Percentiles rank a stretch among this genome's conserved stretches.
Evolutionary conservation across 1,284 basidiomycete genomes (phyloP).

Genomic region (Spongispora temasekensis): DNA sequence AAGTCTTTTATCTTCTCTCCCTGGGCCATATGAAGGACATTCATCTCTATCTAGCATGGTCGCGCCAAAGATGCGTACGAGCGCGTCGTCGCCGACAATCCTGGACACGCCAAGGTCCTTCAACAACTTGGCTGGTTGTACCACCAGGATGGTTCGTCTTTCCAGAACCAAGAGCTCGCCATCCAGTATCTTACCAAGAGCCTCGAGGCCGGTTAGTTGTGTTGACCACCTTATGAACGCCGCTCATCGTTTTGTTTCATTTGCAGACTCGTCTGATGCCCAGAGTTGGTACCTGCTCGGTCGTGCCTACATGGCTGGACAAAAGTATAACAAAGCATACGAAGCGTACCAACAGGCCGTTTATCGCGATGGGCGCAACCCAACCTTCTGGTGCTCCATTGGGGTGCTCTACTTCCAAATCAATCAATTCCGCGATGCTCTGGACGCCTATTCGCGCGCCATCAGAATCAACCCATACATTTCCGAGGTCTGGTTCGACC

Average conservation of each 20-base stretch:
- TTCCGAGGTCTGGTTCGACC: slow-evolving; percentile 98
- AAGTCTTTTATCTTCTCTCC: slow-evolving; percentile 31
- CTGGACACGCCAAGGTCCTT: slow-evolving; percentile 93
- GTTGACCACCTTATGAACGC: background rate
- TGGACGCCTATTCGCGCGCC: slow-evolving; percentile 97
- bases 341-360: slow-evolving; percentile 99
- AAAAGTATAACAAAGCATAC: slow-evolving; percentile 99
- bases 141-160: slow-evolving; percentile 90
- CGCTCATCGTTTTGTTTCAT: slow-evolving; percentile 2
- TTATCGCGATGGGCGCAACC: slow-evolving; percentile 97
- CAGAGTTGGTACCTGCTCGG: slow-evolving; percentile 99
- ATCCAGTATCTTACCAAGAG: slow-evolving; percentile 94
- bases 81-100: slow-evolving; percentile 92
- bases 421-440: slow-evolving; percentile 97
- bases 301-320: slow-evolving; percentile 98
- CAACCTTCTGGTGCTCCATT: slow-evolving; percentile 99
- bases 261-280: slow-evolving; percentile 86
- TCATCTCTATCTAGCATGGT: slow-evolving; percentile 59
- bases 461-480: slow-evolving; percentile 99
- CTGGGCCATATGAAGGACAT: slow-evolving; percentile 1
- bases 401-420: slow-evolving; percentile 99
- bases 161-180: slow-evolving; percentile 94
- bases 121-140: slow-evolving; percentile 99
- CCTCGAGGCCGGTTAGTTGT: slow-evolving; percentile 80
- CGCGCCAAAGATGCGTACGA: slow-evolving; percentile 96